Base-by-base conservation (phyloP, 371 early-diverging fungal species). In the Synchytrium microbalum region DNA sequence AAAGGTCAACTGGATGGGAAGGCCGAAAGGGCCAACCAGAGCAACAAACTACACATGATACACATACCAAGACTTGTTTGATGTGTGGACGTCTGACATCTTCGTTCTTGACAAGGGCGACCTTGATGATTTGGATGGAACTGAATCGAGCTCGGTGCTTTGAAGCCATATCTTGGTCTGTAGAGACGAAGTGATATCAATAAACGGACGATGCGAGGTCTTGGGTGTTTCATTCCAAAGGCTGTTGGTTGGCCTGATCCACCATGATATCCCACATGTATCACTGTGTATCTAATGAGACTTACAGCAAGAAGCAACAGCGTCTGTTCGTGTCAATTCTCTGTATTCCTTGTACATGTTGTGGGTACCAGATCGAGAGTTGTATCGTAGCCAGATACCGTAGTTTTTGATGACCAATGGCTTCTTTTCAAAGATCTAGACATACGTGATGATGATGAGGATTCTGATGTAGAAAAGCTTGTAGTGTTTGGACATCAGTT, bases 271-370 rank as follows among this genome's bases (percentile, higher is more conserved):
- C n/a, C 54, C 3, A 25, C 55, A 32, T 13, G 26, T 13, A 60
- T n/a, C 32, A 3, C 3, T 14, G 19, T n/a, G 14, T 58, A 16
- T 23, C 19, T 19, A 66, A 63, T 26, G 33, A 57, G 3, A 76
- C 78, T 70, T 77, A 83, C 84, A 98, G 89, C 94, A 94, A 30
- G 92, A 75, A 70, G 85, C 87, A 54, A 99, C 98, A 63, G 99
- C 99, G 68, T 87, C 95, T 57, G 83, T 79, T 76, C 99, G 91
- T 75, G 88, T 82, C 79, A 97, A 79, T 76, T 94, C 97, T 75
- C 99, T 92, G 92, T 98, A 96, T 87, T 99, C 99, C 92, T 99
- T 99, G 91, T 99, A 98, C 94, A 99, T 98, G 91, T 99, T 99
- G 91, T 99, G 98, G 67, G 96, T 93, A 70, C 98, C 98, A 62